Evolutionary conservation across 257 asterid genomes (phyloP).

Genomic region (Solanum ossicruentum): DNA sequence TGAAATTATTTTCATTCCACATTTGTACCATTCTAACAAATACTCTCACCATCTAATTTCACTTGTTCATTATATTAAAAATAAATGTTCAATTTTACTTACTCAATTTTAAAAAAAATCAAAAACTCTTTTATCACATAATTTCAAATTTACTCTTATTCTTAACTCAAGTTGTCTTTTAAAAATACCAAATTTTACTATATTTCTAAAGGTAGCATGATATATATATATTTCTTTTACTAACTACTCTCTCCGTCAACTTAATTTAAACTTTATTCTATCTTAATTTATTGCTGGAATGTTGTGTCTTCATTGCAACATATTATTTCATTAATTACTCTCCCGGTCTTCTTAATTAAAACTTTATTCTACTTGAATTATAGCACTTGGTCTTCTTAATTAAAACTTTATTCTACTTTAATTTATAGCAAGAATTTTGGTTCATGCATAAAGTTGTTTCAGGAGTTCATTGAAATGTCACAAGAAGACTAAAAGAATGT

Average conservation of each 20-base stretch:
- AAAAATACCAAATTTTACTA: too few relatives aligned
- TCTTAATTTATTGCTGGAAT: neutral
- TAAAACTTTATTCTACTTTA: neutral
- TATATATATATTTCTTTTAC: too few relatives aligned
- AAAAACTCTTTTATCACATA: neutral
- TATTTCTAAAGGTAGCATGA: too few relatives aligned
- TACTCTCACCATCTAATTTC: neutral
- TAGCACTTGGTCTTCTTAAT: neutral
- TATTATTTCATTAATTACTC: neutral
- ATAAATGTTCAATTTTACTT: neutral
- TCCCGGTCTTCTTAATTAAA: neutral
- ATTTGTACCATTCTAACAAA: neutral
- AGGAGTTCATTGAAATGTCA: neutral
- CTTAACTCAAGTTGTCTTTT: neutral
- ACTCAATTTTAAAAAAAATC: neutral
- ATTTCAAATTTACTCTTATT: neutral
- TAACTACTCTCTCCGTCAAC: neutral
- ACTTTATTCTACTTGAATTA: neutral
- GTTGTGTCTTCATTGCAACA: neutral
- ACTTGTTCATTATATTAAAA: neutral
- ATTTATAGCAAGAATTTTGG: neutral
- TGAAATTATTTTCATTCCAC: neutral
- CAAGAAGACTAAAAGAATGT: neutral
- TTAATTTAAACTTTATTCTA: neutral
- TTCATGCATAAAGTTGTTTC: neutral